phyloP scores from a whole-genome alignment of 2,329 filamentous ascomycete genomes.

The Nannizzia gypsea region DNA sequence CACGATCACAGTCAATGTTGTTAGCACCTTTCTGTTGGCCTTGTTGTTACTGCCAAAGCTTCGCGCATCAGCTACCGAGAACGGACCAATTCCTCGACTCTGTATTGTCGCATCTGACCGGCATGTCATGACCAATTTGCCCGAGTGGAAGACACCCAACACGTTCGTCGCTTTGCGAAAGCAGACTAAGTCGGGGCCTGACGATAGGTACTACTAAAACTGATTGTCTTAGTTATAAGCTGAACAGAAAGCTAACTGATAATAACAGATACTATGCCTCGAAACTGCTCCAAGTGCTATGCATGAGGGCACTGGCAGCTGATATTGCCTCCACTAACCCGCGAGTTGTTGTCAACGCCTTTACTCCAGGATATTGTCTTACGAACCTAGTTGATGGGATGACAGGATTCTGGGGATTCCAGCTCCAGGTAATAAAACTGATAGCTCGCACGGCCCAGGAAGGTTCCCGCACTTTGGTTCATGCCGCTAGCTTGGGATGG shows the following conservation, averaged over 20 bases:
- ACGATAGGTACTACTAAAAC: neutral
- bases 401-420: neutral
- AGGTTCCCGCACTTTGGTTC: constrained; percentile 32
- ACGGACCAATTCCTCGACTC: neutral
- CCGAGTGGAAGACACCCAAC: neutral
- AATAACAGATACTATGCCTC: neutral
- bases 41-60: constrained; percentile 27
- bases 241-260: neutral
- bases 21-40: constrained; percentile 29
- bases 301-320: neutral
- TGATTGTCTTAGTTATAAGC: too few relatives aligned
- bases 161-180: neutral
- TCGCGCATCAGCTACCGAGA: constrained; percentile 12
- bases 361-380: neutral
- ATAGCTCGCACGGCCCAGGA: constrained; percentile 33
- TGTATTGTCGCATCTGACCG: neutral
- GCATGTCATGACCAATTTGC: neutral
- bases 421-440: neutral
- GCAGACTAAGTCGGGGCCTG: neutral
- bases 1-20: constrained; percentile 31
- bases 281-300: neutral
- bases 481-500: constrained; percentile 23
- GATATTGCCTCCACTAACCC: neutral
- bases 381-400: neutral
- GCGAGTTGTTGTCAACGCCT: neutral